Percentiles rank a stretch among this genome's conserved stretches.
phyloP scores from a whole-genome alignment of 192 early-diverging fungal species.

The Backusella tuberculispora region DNA sequence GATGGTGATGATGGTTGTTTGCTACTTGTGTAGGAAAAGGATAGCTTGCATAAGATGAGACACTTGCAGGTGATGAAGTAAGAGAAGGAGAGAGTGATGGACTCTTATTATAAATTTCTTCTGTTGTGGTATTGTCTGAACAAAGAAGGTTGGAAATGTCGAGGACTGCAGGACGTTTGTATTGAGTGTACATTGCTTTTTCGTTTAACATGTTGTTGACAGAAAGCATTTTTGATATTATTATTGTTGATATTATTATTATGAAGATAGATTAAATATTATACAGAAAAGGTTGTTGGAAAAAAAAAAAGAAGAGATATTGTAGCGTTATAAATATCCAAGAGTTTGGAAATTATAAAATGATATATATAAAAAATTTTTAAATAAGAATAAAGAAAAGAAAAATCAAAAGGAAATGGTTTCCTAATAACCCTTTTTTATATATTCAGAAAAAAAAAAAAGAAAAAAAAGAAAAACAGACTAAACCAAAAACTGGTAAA shows the following conservation, averaged over 20 bases:
- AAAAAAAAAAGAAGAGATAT: not conserved
- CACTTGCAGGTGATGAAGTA: conserved; percentile 31
- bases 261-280: not conserved
- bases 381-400: not conserved
- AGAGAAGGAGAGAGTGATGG: conserved; percentile 30
- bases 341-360: not conserved
- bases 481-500: conserved; percentile 5
- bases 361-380: not conserved
- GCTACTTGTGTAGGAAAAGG: conserved; percentile 17
- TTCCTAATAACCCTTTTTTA: not conserved
- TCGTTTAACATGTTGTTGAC: conserved; percentile 25
- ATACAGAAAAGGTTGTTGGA: not conserved
- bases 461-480: not conserved
- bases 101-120: conserved; percentile 15
- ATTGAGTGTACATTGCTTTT: conserved; percentile 7
- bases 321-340: not conserved
- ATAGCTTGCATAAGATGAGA: conserved; percentile 28
- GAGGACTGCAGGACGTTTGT: conserved; percentile 33
- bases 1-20: not conserved
- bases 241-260: not conserved
- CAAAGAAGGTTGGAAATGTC: conserved; percentile 39
- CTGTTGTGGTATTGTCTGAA: conserved; percentile 2
- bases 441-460: not conserved
- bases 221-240: conserved; percentile 18
- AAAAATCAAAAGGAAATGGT: not conserved